Base-by-base conservation (phyloP, 768 basidiomycete genomes). In the Solioccasus polychromus region DNA sequence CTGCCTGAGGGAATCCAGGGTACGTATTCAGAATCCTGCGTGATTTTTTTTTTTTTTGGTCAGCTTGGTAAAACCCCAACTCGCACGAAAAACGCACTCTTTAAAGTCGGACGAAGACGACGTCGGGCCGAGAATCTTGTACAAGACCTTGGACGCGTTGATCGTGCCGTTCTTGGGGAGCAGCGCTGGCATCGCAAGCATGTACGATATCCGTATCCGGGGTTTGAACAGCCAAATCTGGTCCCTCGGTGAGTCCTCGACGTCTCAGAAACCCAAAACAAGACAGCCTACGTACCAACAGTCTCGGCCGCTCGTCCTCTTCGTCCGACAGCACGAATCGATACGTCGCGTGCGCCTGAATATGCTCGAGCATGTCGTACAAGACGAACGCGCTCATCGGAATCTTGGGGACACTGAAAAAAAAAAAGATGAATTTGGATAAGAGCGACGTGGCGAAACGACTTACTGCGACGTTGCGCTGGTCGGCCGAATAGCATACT, bases 181-280 rank as follows among this genome's bases (percentile, higher is more conserved):
- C 7, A 77, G 63, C 44, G 78, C 79, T 15, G 77, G 70, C 10
- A 68, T 66, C 6, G 77, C 65, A 8, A 78, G 73, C 35, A 78
- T 76, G 61, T 92, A 94, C 1, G 92, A 80, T 12, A 97, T 66
- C 10, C 78, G 80, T 54, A 98, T 80, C 51, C 76, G 83, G 1
- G 93, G 92, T 64, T 94, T 96, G 77, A 98, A 96, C 18, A 97
- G 62, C 94, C 95, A 97, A 18, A 97, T 74, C 92, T 94, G 59
- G 10, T 17, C 20, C 14, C 19, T 22, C 35, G n/a, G 35, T 38
- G 48, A 47, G 32, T 25, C n/a, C 6, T 22, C 11, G 17, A 9
- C 6, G 5, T 36, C 31, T 9, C 30, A n/a, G n/a, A n/a, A n/a
- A n/a, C n/a, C n/a, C n/a, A n/a, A 18, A 34, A n/a, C 32, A 26